Evolutionary conservation across 2,329 filamentous ascomycete species (phyloP), one percentile per base, ranked within the genome.

Genomic region (Lachnellula willkommii): DNA sequence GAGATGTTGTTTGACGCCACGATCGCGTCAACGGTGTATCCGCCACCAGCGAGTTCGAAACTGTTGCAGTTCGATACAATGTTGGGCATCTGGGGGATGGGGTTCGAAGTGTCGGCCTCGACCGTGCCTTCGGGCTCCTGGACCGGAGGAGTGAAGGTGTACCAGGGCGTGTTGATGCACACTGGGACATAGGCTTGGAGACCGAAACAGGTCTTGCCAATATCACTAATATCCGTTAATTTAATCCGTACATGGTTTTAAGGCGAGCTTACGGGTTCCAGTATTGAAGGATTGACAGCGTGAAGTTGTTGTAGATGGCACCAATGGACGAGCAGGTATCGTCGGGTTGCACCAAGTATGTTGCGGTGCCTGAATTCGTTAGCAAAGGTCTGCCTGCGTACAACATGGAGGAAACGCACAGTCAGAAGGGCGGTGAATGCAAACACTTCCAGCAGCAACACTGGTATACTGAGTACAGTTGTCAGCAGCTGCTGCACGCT

Each of bases 181-280:
- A 56, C 50, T 8, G 54, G 54, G 24, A 56, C 54, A 36, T 26
- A 56, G 36, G 54, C 54, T 26, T 42, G 42, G 26, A 56, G 49
- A 26, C 48, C 54, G n/a, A 48, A 52, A 20, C 54, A 56, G 24
- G 54, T 56, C 49, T 55, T 88, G 91, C 65, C 73, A 84, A 26
- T 74, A 79, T 45, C 79, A 85, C 61, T 72, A 70, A 17, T 68
- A 74, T 20, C 71, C 9, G 6, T 53, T 42, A 53, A 22, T 17
- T 35, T 14, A 9, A 53, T 28, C 9, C 24, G 14, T 8, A 40
- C 1, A 28, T 22, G 28, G 8, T n/a, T 20, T 20, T 2, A 17
- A 15, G 35, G 11, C 3, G 14, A 26, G 43, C 17, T 28, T 50
- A 56, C 54, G 54, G 54, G 45, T 56, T 56, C 54, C 54, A 56